phyloP scores from a whole-genome alignment of 345 rosid species.

The Eucalyptus decipiens region DNA sequence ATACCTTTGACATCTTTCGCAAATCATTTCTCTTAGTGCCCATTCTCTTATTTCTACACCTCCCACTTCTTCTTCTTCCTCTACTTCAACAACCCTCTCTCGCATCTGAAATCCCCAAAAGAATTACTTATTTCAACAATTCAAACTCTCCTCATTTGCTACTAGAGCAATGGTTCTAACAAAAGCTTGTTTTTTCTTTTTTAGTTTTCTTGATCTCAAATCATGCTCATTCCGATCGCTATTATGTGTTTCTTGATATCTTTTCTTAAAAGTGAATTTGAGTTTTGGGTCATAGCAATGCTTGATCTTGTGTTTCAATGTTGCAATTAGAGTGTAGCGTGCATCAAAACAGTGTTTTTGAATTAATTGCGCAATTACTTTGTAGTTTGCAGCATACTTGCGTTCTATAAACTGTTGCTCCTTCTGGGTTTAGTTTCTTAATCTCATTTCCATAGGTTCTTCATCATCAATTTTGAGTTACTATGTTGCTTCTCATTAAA shows the following conservation, averaged over 20 bases:
- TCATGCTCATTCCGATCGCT: fast-evolving
- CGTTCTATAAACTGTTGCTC: no score
- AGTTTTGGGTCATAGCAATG: background rate
- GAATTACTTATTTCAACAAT: no score
- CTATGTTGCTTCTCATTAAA: background rate
- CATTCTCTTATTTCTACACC: background rate
- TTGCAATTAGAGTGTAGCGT: background rate
- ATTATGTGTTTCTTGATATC: no score
- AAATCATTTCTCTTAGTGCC: background rate
- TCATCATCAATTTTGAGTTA: background rate
- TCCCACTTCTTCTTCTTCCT: background rate
- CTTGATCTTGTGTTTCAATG: background rate
- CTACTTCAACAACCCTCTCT: background rate
- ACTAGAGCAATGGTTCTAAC: fast-evolving
- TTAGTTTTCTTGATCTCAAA: background rate
- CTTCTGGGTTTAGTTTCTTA: background rate
- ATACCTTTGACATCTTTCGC: fast-evolving
- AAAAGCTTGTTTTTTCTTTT: background rate
- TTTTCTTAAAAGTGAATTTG: background rate
- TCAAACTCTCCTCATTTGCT: background rate
- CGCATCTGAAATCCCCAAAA: no score
- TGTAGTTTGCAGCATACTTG: background rate
- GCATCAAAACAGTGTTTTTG: no score
- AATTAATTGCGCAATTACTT: background rate
- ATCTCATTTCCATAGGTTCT: background rate